phyloP scores from a whole-genome alignment of 2,329 filamentous ascomycete species.

The Magnaporthiopsis incrustans region DNA sequence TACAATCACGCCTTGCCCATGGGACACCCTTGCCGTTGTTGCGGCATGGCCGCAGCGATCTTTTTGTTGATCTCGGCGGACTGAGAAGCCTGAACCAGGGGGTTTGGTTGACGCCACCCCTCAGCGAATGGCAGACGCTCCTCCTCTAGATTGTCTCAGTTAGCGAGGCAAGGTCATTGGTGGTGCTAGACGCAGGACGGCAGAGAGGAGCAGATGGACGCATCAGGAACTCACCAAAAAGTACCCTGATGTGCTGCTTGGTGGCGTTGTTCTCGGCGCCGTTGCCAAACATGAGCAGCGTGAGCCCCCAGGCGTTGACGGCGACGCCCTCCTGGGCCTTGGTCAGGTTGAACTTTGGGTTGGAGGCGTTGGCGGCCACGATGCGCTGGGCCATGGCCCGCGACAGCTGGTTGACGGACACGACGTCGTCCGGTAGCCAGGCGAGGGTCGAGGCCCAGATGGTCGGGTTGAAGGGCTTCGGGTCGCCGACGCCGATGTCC shows the following conservation, averaged over 20 bases:
- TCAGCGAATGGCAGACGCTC: constrained; percentile 1
- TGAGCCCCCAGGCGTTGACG: not conserved
- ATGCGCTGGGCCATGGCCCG: not conserved
- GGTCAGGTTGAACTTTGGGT: not conserved
- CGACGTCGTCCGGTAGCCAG: constrained; percentile 24
- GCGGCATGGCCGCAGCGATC: not conserved
- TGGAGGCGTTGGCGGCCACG: constrained; percentile 2
- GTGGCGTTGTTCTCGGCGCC: not conserved
- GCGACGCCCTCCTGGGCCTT: not conserved
- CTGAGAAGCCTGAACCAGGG: not conserved
- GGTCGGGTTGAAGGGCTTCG: not conserved
- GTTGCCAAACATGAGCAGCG: not conserved
- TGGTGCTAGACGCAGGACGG: not conserved
- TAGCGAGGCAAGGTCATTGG: not conserved
- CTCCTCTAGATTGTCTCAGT: not conserved
- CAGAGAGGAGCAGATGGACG: no score
- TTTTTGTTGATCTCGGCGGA: constrained; percentile 1
- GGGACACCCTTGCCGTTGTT: not conserved
- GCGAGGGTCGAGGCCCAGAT: not conserved
- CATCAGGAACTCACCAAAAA: not conserved
- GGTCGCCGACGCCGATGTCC: constrained; percentile 1
- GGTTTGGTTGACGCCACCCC: not conserved
- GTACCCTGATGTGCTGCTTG: not conserved
- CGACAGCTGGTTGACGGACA: not conserved
- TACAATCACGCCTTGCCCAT: no score